phyloP scores from a whole-genome alignment of 208 protist species.

The Leishmania arabica region DNA sequence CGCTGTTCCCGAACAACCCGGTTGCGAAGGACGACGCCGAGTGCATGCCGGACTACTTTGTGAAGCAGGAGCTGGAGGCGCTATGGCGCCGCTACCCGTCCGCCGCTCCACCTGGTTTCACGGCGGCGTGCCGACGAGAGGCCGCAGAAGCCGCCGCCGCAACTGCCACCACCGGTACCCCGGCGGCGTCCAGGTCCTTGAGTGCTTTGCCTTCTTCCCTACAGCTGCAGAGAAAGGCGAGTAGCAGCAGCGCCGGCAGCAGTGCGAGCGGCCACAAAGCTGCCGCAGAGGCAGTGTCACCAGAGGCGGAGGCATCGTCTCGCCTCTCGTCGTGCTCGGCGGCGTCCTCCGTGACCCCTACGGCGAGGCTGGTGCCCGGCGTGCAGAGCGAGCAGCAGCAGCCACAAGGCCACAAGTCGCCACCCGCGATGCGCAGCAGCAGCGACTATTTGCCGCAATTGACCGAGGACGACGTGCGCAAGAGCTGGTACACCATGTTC shows the following conservation, averaged over 20 bases:
- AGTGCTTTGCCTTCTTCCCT: not conserved
- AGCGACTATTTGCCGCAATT: slow-evolving; percentile 17
- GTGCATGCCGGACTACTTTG: slow-evolving; percentile 50
- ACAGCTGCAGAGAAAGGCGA: not conserved
- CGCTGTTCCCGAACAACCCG: slow-evolving; percentile 71
- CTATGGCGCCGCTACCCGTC: slow-evolving; percentile 38
- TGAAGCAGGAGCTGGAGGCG: slow-evolving; percentile 28
- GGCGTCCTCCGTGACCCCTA: not conserved
- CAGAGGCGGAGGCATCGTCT: not conserved
- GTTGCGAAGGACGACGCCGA: slow-evolving; percentile 43
- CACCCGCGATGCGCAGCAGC: not conserved
- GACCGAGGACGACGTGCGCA: slow-evolving; percentile 42
- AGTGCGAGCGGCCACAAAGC: not conserved
- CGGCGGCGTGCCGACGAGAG: slow-evolving; percentile 23
- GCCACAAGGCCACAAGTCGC: not conserved
- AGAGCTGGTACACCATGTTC: slow-evolving; percentile 61
- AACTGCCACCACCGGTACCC: not conserved
- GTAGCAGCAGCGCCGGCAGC: not conserved
- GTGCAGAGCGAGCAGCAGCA: not conserved
- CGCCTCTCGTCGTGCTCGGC: not conserved
- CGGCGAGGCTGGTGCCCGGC: not conserved
- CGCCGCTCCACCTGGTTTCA: slow-evolving; percentile 21
- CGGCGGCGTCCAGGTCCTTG: too few relatives aligned
- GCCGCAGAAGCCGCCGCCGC: slow-evolving; percentile 13
- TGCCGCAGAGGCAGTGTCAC: not conserved